phyloP scores from a whole-genome alignment of 2,329 filamentous ascomycete genomes.

The Xylaria sp. region DNA sequence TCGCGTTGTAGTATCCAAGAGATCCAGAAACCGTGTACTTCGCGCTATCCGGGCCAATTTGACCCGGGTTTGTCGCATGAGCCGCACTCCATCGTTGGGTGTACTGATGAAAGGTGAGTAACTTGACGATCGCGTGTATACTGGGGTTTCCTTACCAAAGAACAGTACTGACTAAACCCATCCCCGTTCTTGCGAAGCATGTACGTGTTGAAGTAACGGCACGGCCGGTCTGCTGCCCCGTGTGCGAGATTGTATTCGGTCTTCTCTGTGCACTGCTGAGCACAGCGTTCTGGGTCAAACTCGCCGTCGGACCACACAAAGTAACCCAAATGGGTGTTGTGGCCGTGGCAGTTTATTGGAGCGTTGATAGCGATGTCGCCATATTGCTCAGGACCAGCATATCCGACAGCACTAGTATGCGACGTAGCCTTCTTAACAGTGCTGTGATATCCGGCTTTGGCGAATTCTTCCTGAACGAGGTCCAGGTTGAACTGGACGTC shows the following conservation, averaged over 20 bases:
- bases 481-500: not conserved
- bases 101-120: slow-evolving; percentile 1
- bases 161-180: slow-evolving; percentile 2
- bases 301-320: not conserved
- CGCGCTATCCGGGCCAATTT: not conserved
- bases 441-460: not conserved
- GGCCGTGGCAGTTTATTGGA: slow-evolving; percentile 1
- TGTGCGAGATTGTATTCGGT: not conserved
- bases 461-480: not conserved
- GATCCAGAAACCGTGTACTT: not conserved
- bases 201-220: slow-evolving; percentile 7
- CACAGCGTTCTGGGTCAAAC: slow-evolving; percentile 3
- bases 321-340: not conserved
- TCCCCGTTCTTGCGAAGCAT: not conserved
- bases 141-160: not conserved
- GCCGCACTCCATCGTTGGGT: not conserved
- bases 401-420: not conserved
- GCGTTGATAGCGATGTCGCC: slow-evolving; percentile 1
- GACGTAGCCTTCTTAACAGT: not conserved
- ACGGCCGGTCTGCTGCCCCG: not conserved
- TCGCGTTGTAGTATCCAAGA: not conserved
- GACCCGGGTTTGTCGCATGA: not conserved
- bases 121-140: not conserved
- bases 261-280: not conserved
- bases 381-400: not conserved